Percentiles rank a stretch among this genome's conserved stretches.
Conservation (phyloP, 306 rosid species). For the Hippophae gyantsensis region DNA sequence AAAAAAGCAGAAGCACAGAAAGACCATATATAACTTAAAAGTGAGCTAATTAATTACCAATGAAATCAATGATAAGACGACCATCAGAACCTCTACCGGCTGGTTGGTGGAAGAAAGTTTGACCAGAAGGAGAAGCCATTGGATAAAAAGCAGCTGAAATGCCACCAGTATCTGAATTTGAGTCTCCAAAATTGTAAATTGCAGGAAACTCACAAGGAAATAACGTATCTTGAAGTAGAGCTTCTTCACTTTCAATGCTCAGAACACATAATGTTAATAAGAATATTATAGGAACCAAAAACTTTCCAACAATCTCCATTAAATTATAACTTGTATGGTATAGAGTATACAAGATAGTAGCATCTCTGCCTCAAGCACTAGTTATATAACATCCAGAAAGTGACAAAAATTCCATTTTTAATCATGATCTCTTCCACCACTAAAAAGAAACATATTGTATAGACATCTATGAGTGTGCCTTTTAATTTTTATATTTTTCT, state of each 20-base stretch:
- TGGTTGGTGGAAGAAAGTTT: constrained; percentile 51
- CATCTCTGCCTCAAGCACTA: too few species aligned
- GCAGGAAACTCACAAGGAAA: constrained; percentile 39
- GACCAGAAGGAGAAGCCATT: constrained; percentile 36
- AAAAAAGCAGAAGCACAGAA: not conserved
- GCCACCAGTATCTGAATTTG: constrained; percentile 67
- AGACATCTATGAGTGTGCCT: too few species aligned
- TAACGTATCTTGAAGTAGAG: not conserved
- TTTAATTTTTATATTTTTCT: too few species aligned
- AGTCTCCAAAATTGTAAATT: constrained; percentile 67
- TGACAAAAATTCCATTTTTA: too few species aligned
- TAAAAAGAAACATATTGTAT: too few species aligned
- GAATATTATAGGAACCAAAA: constrained; percentile 4
- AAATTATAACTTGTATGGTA: not conserved
- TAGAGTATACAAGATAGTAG: too few species aligned
- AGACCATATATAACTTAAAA: not conserved
- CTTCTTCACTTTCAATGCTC: constrained; percentile 21
- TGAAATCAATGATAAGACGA: constrained; percentile 58
- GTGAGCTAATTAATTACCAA: constrained; percentile 25
- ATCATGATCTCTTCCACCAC: too few species aligned
- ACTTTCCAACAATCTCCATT: constrained; percentile 17
- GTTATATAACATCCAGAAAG: too few species aligned
- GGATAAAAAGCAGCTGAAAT: constrained; percentile 53
- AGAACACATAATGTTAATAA: constrained; percentile 11
- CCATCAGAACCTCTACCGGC: constrained; percentile 62